These are phyloP conservation scores for Strobilomyces confusus DNA, from an alignment of 768 basidiomycete species.

Conservation along the genomic window DNA sequence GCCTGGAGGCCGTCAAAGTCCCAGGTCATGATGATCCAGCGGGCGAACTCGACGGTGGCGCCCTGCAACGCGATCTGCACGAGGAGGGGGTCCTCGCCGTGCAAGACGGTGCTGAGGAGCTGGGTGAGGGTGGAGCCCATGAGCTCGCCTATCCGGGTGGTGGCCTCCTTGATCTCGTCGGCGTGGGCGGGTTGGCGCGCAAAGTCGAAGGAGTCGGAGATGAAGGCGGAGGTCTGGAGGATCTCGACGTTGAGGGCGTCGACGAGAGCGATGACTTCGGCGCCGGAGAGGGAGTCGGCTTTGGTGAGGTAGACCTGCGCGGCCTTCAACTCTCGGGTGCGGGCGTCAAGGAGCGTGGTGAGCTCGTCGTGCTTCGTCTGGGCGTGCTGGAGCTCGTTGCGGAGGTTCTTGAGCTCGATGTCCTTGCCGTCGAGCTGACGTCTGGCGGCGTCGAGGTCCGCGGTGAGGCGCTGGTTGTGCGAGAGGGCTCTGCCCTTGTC, in stretches of 20 bases:
- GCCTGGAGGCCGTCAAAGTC: conserved; percentile 30
- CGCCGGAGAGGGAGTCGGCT: conserved; percentile 40
- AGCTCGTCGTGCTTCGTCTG: conserved; percentile 26
- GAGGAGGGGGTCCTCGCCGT: conserved; percentile 36
- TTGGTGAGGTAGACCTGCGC: conserved; percentile 43
- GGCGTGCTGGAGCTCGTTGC: conserved; percentile 25
- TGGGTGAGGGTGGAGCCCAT: conserved; percentile 28
- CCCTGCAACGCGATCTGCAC: conserved; percentile 37
- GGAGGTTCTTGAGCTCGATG: conserved; percentile 22
- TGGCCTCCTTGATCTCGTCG: conserved; percentile 29
- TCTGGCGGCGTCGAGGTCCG: conserved; percentile 13
- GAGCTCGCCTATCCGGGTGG: conserved; percentile 28
- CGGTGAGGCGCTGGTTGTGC: conserved; percentile 11
- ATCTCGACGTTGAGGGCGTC: conserved; percentile 47
- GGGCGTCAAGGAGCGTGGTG: conserved; percentile 30
- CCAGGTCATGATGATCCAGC: conserved; percentile 35
- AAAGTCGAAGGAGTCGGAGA: conserved; percentile 39
- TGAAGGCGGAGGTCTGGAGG: conserved; percentile 41
- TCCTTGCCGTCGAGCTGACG: conserved; percentile 26
- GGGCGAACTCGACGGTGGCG: conserved; percentile 29
- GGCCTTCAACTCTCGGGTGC: conserved; percentile 38
- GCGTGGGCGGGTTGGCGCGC: conserved; percentile 15
- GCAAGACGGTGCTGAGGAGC: conserved; percentile 21
- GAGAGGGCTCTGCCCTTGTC: conserved; percentile 15
- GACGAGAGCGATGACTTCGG: conserved; percentile 38